Base-by-base conservation (phyloP, 345 rosid genomes). In the Eucalyptus viminalis region DNA sequence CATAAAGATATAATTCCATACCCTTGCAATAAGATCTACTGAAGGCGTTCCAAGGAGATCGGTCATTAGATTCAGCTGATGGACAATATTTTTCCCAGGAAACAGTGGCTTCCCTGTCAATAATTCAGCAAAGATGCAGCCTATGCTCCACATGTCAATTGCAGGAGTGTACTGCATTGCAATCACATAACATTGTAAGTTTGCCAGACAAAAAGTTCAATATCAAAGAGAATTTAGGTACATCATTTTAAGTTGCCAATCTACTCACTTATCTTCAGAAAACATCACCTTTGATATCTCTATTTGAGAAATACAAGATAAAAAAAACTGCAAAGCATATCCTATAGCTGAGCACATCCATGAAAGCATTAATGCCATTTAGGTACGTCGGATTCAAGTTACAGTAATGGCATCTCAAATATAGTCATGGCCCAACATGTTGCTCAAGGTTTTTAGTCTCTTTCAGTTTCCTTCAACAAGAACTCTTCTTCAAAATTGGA, bases 71-170 rank as follows among this genome's bases (percentile, higher is more conserved):
- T 97, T 99, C 86, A 97, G 94, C 94, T 96, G 99, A 90, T 96
- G 99, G 87, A 95, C 98, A 24, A 95, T 98, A 91, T 97, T 95
- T 92, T 96, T 97, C 14, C 98, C 99, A 88, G 99, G 99, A 92
- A 96, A 97, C 87, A 97, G 93, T 29, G 98, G 98, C 88, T 94
- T 96, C 87, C 99, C 96, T 12, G 93, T 94, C 90, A 96, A 88
- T 85, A 97, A 96, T 90, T 96, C 99, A 24, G 98, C 99, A 88
- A 97, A 97, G 91, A 97, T 96, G 93, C 99, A 96, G 86, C 99
- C 99, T 91, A 97, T 97, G 88, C 99, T 95, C 99, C 98, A 97
- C 85, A 96, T 93, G 90, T 97, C 99, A 90, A 96, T 96, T 87
- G 99, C 99, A 29, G 99, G 96, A 49, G 99, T 96, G 89, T 97